Evolutionary conservation across 148 eudicot genomes (phyloP).

Genomic region (Vaccinium macrocarpon): DNA sequence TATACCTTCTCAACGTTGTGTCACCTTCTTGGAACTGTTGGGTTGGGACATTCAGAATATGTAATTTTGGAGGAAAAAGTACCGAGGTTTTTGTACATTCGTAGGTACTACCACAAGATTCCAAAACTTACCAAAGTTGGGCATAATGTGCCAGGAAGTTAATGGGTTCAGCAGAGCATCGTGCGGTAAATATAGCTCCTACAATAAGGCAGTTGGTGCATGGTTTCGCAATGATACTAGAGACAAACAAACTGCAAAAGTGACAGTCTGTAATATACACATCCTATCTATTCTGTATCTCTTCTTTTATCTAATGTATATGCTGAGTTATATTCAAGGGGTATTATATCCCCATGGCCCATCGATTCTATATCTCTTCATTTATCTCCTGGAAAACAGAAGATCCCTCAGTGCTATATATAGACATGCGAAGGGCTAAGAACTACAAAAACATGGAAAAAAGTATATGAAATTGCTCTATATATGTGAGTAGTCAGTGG

Average conservation of each 20-base stretch:
- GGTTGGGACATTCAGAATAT: neutral
- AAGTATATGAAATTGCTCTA: neutral
- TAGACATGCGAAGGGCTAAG: neutral
- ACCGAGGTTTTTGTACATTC: neutral
- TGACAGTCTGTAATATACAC: neutral
- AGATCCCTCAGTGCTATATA: neutral
- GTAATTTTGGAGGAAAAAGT: neutral
- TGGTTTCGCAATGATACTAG: neutral
- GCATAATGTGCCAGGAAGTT: neutral
- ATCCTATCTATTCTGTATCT: neutral
- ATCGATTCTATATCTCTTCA: neutral
- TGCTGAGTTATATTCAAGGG: neutral
- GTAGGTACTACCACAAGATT: neutral
- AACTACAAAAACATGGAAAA: neutral
- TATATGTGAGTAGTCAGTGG: neutral
- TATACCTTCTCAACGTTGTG: neutral
- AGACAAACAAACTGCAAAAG: neutral
- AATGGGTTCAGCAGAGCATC: neutral
- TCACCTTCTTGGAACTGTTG: neutral
- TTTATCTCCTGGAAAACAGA: neutral
- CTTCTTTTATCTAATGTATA: neutral
- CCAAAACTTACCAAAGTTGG: neutral
- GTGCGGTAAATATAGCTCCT: neutral
- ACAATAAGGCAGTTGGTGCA: neutral
- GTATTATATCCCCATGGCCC: neutral